Percentiles rank a stretch among this genome's conserved stretches.
phyloP scores from a whole-genome alignment of 768 basidiomycete species.

The Porpolomopsis calyptriformis region DNA sequence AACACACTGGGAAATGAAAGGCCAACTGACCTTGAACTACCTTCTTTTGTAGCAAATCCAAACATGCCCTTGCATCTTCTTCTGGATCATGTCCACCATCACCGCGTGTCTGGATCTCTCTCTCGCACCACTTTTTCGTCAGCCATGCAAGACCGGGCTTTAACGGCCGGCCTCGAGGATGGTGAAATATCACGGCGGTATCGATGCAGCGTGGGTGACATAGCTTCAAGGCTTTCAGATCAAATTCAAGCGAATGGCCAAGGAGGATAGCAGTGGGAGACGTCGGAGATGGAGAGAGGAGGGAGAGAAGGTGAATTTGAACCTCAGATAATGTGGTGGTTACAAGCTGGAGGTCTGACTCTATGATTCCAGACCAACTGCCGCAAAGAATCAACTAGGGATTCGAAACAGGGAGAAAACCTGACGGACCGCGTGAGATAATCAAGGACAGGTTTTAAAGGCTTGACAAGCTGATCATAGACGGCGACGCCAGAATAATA shows the following conservation, averaged over 20 bases:
- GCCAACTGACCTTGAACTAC: slow-evolving; percentile 38
- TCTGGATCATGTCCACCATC: slow-evolving; percentile 89
- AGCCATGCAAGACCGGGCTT: slow-evolving; percentile 98
- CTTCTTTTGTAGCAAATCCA: slow-evolving; percentile 79
- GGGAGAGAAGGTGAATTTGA: slow-evolving; percentile 54
- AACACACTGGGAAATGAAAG: background rate
- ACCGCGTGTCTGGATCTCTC: slow-evolving; percentile 79
- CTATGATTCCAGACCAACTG: slow-evolving; percentile 93
- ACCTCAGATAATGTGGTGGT: slow-evolving; percentile 75
- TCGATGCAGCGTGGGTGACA: slow-evolving; percentile 85
- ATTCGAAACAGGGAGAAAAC: background rate
- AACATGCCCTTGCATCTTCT: slow-evolving; percentile 84
- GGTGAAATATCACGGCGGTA: slow-evolving; percentile 82
- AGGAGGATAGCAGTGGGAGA: slow-evolving; percentile 68
- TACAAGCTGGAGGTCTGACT: slow-evolving; percentile 50
- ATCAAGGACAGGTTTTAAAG: slow-evolving; percentile 71
- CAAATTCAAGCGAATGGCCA: slow-evolving; percentile 93
- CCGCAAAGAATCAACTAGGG: background rate
- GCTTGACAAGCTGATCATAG: slow-evolving; percentile 87
- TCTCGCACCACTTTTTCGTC: slow-evolving; percentile 83
- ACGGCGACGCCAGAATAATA: slow-evolving; percentile 58
- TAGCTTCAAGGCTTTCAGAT: slow-evolving; percentile 79
- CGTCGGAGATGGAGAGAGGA: slow-evolving; percentile 38
- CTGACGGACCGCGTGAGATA: slow-evolving; percentile 67
- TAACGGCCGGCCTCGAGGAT: slow-evolving; percentile 85